phyloP scores from a whole-genome alignment of 2,329 filamentous ascomycete species.

The Monilinia fructicola region DNA sequence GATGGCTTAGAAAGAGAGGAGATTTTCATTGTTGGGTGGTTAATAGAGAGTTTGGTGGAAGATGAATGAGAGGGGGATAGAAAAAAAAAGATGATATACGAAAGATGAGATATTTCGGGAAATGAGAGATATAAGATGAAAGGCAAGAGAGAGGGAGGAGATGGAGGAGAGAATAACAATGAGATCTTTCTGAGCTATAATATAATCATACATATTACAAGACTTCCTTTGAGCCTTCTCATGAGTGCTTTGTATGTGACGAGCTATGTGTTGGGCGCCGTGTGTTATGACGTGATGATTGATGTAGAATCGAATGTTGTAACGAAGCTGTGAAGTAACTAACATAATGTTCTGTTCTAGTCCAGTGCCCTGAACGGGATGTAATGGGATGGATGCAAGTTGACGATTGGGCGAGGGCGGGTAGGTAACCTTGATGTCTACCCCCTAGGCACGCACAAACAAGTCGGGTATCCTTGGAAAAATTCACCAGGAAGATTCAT shows the following conservation, averaged over 20 bases:
- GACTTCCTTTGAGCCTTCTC: not conserved
- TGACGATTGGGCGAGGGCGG: too few species aligned
- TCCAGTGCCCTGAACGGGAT: too few species aligned
- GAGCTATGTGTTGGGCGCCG: not conserved
- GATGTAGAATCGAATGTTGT: too few species aligned
- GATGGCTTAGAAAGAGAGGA: not conserved
- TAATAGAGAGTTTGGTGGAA: not conserved
- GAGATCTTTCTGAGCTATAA: not conserved
- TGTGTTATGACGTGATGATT: not conserved
- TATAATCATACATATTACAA: not conserved
- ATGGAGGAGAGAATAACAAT: not conserved
- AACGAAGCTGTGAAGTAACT: too few species aligned
- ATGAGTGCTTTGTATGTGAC: not conserved
- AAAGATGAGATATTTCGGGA: not conserved
- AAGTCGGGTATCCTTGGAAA: too few species aligned
- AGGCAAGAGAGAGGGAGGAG: not conserved
- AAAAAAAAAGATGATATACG: not conserved
- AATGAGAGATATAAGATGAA: not conserved
- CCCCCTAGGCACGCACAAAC: too few species aligned
- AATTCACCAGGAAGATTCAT: too few species aligned
- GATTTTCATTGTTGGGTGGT: conserved; percentile 1
- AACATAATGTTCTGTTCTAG: too few species aligned
- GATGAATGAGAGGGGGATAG: not conserved
- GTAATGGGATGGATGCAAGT: too few species aligned
- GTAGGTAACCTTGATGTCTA: too few species aligned